Percentiles rank a stretch among this genome's conserved stretches.
Evolutionary conservation across 2,329 filamentous ascomycete species (phyloP).

Genomic region (Fusarium sp.): DNA sequence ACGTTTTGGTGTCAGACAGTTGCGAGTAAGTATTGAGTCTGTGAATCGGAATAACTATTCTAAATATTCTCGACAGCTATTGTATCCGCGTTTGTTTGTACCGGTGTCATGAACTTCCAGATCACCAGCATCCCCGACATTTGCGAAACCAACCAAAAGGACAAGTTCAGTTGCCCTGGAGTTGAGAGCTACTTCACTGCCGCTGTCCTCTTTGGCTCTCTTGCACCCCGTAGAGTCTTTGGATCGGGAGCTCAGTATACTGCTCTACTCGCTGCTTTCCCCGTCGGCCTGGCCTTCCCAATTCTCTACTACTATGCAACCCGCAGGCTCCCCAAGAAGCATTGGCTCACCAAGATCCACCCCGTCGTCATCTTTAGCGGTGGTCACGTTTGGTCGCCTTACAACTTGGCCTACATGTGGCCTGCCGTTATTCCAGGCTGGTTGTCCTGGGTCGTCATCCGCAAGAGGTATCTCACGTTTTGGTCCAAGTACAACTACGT

Average conservation of each 20-base stretch:
- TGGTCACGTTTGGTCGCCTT: slow-evolving; percentile 55
- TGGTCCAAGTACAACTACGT: slow-evolving; percentile 65
- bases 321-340: slow-evolving; percentile 48
- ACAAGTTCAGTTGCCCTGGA: slow-evolving; percentile 53
- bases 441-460: slow-evolving; percentile 60
- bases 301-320: slow-evolving; percentile 52
- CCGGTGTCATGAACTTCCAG: slow-evolving; percentile 53
- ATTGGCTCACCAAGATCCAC: slow-evolving; percentile 55
- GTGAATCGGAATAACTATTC: too few species aligned
- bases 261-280: slow-evolving; percentile 53
- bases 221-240: slow-evolving; percentile 53
- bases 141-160: slow-evolving; percentile 50
- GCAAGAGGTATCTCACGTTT: slow-evolving; percentile 56
- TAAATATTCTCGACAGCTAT: slow-evolving; percentile 32
- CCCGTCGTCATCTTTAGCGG: slow-evolving; percentile 59
- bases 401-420: slow-evolving; percentile 60
- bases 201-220: slow-evolving; percentile 55
- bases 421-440: slow-evolving; percentile 60
- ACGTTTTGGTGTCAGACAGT: slow-evolving; percentile 51
- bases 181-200: slow-evolving; percentile 55
- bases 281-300: slow-evolving; percentile 52
- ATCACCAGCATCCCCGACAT: slow-evolving; percentile 50
- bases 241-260: slow-evolving; percentile 52
- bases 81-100: slow-evolving; percentile 50
- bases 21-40: slow-evolving; percentile 41